Evolutionary conservation across 2,329 filamentous ascomycete genomes (phyloP), one percentile per base, ranked within the genome.

Genomic region (Dryadomyces quercivorus): DNA sequence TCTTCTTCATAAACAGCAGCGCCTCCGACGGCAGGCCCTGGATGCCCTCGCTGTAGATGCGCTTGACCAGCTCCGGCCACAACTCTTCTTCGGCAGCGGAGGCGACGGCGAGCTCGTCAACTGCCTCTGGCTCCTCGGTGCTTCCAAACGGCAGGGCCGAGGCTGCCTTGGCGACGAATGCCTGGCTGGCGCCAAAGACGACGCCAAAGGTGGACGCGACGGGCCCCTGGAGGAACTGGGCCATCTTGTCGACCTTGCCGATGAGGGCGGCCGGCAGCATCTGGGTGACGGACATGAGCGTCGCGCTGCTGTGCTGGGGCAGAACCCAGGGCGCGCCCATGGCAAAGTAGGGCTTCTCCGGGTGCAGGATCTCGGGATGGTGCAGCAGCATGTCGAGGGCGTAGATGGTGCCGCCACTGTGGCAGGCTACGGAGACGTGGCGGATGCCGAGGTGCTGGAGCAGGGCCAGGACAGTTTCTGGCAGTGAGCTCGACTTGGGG

Each of bases 261-360:
- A 66, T 53, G 20, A 63, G 18, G 13, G 34, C 34, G 6, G 52
- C 51, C 5, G 64, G 66, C 16, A 67, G 54, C 21, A 47, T 51
- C 40, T 62, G 54, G 2, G 58, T 50, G 12, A 65, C 46, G 22
- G 55, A 46, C 55, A 66, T 59, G 7, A 55, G 20, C n/a, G 56
- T 43, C 18, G 57, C 59, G 26, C 58, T 58, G 4, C 63, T 62
- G 55, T 62, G 63, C 3, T 59, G 42, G 2, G 66, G 63, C 5
- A 62, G 57, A 26, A 68, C 63, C 65, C 66, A 68, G 1, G 67
- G 66, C 8, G 58, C 61, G 8, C 59, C 61, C 13, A 67, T 60
- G 16, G 63, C 65, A 10, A 67, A 54, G 46, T 65, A 65, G 0
- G 61, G 59, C 12, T 44, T 50, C 8, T 59, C 8, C 0, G 64